These are phyloP conservation scores for Alternaria sp. DNA, from an alignment of 2,329 filamentous ascomycete species.

Conservation along the genomic window DNA sequence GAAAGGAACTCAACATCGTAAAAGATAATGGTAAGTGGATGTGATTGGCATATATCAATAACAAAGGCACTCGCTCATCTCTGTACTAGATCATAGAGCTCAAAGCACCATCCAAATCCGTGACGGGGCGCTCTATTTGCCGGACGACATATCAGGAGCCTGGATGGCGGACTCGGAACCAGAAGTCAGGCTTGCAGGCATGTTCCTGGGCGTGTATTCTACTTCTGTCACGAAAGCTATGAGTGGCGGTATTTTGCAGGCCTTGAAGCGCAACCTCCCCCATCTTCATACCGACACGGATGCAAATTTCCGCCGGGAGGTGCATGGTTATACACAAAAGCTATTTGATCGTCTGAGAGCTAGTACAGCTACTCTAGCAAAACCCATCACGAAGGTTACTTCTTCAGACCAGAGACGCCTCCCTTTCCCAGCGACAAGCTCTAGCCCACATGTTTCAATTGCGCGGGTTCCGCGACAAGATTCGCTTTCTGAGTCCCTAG, in stretches of 20 bases:
- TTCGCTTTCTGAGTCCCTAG: slow-evolving; percentile 58
- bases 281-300: slow-evolving; percentile 84
- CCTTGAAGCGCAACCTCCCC: slow-evolving; percentile 70
- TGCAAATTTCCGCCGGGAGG: slow-evolving; percentile 82
- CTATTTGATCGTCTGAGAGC: slow-evolving; percentile 73
- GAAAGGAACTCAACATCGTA: slow-evolving; percentile 56
- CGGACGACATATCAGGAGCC: slow-evolving; percentile 51
- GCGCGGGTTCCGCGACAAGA: slow-evolving; percentile 9
- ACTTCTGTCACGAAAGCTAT: slow-evolving; percentile 77
- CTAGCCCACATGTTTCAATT: background rate
- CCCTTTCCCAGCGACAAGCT: slow-evolving; percentile 23
- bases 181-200: slow-evolving; percentile 74
- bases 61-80: background rate
- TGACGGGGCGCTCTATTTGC: slow-evolving; percentile 58
- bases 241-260: slow-evolving; percentile 64
- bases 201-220: slow-evolving; percentile 80
- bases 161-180: slow-evolving; percentile 48
- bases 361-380: slow-evolving; percentile 42
- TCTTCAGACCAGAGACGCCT: slow-evolving; percentile 11
- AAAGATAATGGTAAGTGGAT: slow-evolving; percentile 45
- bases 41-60: background rate
- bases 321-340: slow-evolving; percentile 75
- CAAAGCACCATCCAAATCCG: slow-evolving; percentile 33
- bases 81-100: slow-evolving; percentile 29
- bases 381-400: slow-evolving; percentile 16